phyloP scores from a whole-genome alignment of 75 land plant species.

The Pseudotsuga menziesii region DNA sequence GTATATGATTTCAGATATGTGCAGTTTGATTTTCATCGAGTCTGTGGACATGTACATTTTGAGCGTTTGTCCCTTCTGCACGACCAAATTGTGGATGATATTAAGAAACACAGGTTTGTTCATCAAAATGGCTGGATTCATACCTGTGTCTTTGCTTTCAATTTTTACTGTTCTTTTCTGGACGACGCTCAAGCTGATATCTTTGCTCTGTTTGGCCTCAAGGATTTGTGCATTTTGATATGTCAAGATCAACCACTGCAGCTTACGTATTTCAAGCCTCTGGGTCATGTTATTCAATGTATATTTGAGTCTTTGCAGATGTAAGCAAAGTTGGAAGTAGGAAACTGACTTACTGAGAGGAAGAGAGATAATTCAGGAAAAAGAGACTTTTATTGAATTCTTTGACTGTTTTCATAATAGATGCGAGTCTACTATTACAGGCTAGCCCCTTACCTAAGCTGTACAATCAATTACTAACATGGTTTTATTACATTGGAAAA shows the following conservation, averaged over 20 bases:
- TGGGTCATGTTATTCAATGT: not conserved
- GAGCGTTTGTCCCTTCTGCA: conserved; percentile 68
- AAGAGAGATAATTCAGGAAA: too few species aligned
- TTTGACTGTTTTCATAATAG: too few species aligned
- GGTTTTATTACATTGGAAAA: too few species aligned
- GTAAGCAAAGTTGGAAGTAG: too few species aligned
- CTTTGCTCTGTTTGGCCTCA: not conserved
- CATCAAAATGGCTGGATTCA: conserved; percentile 6
- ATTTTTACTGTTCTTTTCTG: not conserved
- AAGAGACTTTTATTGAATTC: too few species aligned
- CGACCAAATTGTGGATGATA: conserved; percentile 59
- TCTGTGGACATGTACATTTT: conserved; percentile 78
- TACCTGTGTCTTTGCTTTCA: not conserved
- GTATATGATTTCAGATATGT: conserved; percentile 64
- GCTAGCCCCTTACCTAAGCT: too few species aligned
- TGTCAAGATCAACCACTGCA: not conserved
- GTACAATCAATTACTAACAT: too few species aligned
- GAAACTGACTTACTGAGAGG: too few species aligned
- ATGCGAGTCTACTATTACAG: too few species aligned
- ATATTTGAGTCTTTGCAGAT: too few species aligned
- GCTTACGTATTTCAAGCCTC: not conserved
- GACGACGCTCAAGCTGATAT: not conserved
- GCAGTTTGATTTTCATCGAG: conserved; percentile 85
- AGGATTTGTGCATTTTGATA: not conserved
- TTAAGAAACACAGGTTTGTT: conserved; percentile 75